phyloP scores from a whole-genome alignment of 306 rosid species.

The Oemleria cerasiformis region DNA sequence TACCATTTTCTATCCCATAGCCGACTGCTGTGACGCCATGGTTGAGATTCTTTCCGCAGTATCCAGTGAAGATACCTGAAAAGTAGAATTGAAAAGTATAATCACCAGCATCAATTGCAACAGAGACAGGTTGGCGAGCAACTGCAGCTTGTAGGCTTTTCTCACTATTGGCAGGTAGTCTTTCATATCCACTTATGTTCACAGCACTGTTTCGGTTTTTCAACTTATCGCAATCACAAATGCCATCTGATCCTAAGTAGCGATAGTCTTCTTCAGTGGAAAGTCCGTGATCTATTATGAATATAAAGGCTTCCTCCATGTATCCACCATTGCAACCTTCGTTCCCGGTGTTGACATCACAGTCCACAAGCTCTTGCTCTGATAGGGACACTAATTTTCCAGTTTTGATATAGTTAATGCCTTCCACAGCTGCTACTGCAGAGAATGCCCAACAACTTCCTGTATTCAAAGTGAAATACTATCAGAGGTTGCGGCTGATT shows the following conservation, averaged over 20 bases:
- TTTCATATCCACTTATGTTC: conserved; percentile 48
- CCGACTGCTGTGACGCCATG: conserved; percentile 70
- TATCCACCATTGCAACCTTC: conserved; percentile 65
- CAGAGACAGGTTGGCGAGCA: conserved; percentile 64
- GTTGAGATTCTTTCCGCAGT: conserved; percentile 56
- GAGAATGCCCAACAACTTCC: conserved; percentile 92
- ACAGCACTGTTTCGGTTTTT: conserved; percentile 15
- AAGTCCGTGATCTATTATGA: conserved; percentile 41
- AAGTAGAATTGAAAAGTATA: conserved; percentile 58
- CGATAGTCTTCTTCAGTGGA: conserved; percentile 49
- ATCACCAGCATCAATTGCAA: conserved; percentile 56
- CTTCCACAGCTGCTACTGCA: conserved; percentile 79
- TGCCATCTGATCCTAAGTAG: conserved; percentile 38
- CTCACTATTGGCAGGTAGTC: conserved; percentile 50
- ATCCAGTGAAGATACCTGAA: conserved; percentile 46
- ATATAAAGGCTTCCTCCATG: conserved; percentile 61
- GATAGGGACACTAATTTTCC: conserved; percentile 58
- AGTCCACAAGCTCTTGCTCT: conserved; percentile 71
- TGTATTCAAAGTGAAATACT: conserved; percentile 32
- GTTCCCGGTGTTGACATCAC: conserved; percentile 43
- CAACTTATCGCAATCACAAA: conserved; percentile 34
- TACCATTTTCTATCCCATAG: conserved; percentile 47
- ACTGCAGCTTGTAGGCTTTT: conserved; percentile 52
- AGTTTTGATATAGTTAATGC: conserved; percentile 57
- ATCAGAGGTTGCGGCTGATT: background rate